These are phyloP conservation scores for Aspergillus sparsus DNA, from an alignment of 495 filamentous ascomycete genomes.

Conservation along the genomic window DNA sequence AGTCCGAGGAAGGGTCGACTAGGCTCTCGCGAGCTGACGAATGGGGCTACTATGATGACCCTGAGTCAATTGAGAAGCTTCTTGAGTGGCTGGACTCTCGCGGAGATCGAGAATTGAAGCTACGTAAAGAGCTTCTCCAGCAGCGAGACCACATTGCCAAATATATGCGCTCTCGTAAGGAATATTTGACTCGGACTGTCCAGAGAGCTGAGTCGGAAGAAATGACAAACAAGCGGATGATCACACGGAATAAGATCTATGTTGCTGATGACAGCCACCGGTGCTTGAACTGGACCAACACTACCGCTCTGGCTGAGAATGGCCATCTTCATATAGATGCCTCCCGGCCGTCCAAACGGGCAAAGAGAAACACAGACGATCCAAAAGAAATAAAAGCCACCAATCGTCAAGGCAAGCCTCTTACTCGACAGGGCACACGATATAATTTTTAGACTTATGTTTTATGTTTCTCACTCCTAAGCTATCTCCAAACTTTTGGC, in stretches of 20 bases:
- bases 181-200: conserved; percentile 61
- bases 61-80: conserved; percentile 71
- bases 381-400: conserved; percentile 45
- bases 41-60: conserved; percentile 89
- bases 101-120: conserved; percentile 77
- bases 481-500: too few relatives aligned
- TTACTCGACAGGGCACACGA: conserved; percentile 50
- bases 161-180: conserved; percentile 76
- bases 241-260: conserved; percentile 72
- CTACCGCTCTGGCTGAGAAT: conserved; percentile 68
- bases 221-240: conserved; percentile 64
- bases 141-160: conserved; percentile 75
- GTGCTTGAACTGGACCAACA: conserved; percentile 83
- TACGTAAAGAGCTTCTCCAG: conserved; percentile 78
- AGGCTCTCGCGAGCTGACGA: conserved; percentile 74
- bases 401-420: conserved; percentile 50
- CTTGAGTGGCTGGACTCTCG: conserved; percentile 86
- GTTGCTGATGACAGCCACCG: conserved; percentile 62
- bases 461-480: too few relatives aligned
- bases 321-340: conserved; percentile 83
- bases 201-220: conserved; percentile 60
- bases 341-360: conserved; percentile 62
- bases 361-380: conserved; percentile 55
- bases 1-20: conserved; percentile 80
- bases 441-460: conserved; percentile 43